Conservation (phyloP, 179 eudicot genomes). For the Gypsophila paniculata region DNA sequence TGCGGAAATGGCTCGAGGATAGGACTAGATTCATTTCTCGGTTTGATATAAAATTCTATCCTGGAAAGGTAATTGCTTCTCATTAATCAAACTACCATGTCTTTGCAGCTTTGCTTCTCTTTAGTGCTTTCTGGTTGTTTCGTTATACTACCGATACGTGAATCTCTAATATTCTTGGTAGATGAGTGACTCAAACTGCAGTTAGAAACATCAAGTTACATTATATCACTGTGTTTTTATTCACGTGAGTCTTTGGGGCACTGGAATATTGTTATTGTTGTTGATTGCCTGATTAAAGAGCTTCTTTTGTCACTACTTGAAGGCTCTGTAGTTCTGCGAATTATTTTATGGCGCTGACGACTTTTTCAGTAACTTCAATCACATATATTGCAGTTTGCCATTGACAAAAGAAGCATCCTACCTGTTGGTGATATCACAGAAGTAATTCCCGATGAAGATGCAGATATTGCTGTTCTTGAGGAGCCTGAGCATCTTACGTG, state of each 20-base stretch:
- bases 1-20: conserved; percentile 78
- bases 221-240: too few relatives aligned
- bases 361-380: not conserved
- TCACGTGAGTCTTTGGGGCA: not conserved
- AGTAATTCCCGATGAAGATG: conserved; percentile 77
- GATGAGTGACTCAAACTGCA: too few relatives aligned
- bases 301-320: not conserved
- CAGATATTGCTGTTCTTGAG: conserved; percentile 95
- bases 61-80: conserved; percentile 56
- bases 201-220: too few relatives aligned
- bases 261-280: not conserved
- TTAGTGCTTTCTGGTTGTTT: not conserved
- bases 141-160: not conserved
- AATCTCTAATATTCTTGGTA: too few relatives aligned
- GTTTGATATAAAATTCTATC: conserved; percentile 69
- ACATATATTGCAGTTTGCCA: conserved; percentile 56
- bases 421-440: conserved; percentile 88
- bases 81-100: not conserved
- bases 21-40: conserved; percentile 53
- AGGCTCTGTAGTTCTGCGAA: not conserved
- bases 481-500: conserved; percentile 99
- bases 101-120: conserved; percentile 8
- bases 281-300: not conserved
- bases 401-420: conserved; percentile 80
- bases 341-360: not conserved